Evolutionary conservation across 768 basidiomycete genomes (phyloP).

Genomic region (Trametopsis cervina): DNA sequence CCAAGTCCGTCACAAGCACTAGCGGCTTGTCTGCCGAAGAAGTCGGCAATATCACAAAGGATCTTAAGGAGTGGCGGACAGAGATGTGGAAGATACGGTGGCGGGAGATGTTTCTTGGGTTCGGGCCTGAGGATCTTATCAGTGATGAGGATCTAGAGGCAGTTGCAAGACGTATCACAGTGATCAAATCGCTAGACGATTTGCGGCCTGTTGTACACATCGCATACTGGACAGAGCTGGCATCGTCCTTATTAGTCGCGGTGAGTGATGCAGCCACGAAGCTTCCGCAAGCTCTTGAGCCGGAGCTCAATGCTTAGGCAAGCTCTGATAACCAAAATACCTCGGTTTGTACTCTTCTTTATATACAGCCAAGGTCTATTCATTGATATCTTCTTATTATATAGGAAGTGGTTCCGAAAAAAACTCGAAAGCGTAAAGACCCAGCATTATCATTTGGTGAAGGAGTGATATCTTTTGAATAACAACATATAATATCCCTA

Average conservation of each 20-base stretch:
- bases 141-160: neutral
- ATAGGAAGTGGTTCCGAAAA: no score
- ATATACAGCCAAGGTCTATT: no score
- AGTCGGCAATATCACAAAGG: neutral
- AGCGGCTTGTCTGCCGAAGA: neutral
- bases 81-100: neutral
- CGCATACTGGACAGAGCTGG: neutral
- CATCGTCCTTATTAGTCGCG: neutral
- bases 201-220: neutral
- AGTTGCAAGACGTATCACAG: neutral
- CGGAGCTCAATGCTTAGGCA: no score
- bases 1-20: neutral
- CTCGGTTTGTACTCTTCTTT: no score
- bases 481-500: no score
- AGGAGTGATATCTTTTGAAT: no score
- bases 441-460: no score
- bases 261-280: neutral
- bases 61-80: neutral
- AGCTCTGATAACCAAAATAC: no score
- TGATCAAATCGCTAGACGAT: neutral
- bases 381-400: no score
- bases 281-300: no score
- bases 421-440: no score
- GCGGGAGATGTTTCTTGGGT: neutral
- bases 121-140: neutral